Conservation (phyloP, 768 basidiomycete species). For the Lactarius evosmus region DNA sequence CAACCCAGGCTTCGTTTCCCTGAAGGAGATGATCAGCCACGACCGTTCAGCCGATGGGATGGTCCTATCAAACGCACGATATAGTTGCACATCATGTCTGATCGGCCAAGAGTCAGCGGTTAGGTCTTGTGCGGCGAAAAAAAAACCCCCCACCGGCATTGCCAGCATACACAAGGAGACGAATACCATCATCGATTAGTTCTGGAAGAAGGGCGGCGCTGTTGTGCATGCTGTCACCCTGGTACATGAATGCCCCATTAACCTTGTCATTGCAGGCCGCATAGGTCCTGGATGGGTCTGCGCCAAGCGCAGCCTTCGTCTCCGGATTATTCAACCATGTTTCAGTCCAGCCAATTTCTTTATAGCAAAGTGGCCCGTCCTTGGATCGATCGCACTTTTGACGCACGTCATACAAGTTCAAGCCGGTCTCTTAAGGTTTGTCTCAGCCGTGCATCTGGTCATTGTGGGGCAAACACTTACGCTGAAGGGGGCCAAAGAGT, state of each 20-base stretch:
- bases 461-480: constrained; percentile 40
- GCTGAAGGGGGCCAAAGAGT: constrained; percentile 65
- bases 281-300: constrained; percentile 55
- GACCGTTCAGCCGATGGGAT: neutral
- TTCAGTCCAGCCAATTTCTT: constrained; percentile 84
- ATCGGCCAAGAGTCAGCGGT: neutral
- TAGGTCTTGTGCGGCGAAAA: neutral
- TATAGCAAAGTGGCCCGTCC: constrained; percentile 68
- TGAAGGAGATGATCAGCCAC: constrained; percentile 29
- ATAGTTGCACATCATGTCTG: constrained; percentile 83
- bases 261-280: constrained; percentile 75
- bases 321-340: constrained; percentile 77
- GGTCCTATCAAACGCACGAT: constrained; percentile 44
- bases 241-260: constrained; percentile 73
- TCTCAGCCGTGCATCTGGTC: neutral
- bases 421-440: constrained; percentile 53
- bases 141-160: constrained; percentile 50
- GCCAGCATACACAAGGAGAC: constrained; percentile 87
- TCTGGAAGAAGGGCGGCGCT: constrained; percentile 74
- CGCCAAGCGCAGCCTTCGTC: constrained; percentile 79
- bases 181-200: constrained; percentile 76
- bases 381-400: constrained; percentile 63
- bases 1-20: constrained; percentile 80
- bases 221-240: constrained; percentile 88
- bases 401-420: constrained; percentile 90